A percentile compares a stretch with the other conserved stretches of the same genome.
phyloP scores from a whole-genome alignment of 208 protist genomes.

The Acanthamoeba divionensis region DNA sequence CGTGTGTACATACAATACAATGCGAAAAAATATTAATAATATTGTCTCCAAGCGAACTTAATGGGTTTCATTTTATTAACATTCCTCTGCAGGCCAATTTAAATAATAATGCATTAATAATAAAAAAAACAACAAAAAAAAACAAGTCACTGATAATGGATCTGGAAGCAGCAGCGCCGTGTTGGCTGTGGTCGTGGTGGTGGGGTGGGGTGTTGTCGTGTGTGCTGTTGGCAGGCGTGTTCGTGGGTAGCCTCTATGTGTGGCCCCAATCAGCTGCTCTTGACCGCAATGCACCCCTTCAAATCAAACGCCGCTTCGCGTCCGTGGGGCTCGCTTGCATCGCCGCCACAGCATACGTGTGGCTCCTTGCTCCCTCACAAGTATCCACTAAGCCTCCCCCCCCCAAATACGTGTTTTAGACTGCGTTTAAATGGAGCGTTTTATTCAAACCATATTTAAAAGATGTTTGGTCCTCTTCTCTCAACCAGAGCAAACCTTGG shows the following conservation, averaged over 20 bases:
- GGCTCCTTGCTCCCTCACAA: not conserved
- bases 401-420: no score
- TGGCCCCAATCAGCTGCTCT: not conserved
- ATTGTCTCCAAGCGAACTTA: no score
- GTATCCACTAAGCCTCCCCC: no score
- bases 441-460: no score
- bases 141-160: not conserved
- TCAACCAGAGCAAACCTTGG: not conserved
- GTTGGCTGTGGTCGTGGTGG: not conserved
- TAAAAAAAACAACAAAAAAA: not conserved
- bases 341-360: not conserved
- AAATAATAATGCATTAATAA: no score
- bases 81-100: no score
- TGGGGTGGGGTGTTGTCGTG: not conserved
- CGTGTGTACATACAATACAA: not conserved
- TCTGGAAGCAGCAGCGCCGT: not conserved
- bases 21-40: not conserved
- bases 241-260: conserved; percentile 51
- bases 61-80: no score
- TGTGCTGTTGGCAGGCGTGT: not conserved
- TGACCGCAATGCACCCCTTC: conserved; percentile 8
- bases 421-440: no score
- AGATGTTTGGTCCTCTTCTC: not conserved
- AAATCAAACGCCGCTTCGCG: conserved; percentile 37
- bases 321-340: conserved; percentile 17